Evolutionary conservation across 2,329 filamentous ascomycete species (phyloP), one percentile per base, ranked within the genome.

Genomic region (Colletotrichum brevisporum): DNA sequence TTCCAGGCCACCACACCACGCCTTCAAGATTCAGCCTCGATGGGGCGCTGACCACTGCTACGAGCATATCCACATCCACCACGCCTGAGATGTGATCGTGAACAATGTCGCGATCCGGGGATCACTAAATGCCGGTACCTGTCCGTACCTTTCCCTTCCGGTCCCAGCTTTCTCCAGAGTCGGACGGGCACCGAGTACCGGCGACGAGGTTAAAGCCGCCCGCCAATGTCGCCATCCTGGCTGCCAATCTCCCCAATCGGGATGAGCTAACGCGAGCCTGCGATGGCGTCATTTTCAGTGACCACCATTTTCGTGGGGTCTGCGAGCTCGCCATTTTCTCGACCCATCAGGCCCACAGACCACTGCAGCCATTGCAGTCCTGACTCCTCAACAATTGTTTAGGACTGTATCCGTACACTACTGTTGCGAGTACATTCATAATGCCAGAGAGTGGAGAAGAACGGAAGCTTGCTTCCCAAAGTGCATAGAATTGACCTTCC

Each of bases 231-330:
- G 63, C 67, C 16, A 67, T 69, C 67, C 67, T 69, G 62, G 67
- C 56, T 27, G 67, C 55, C 67, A 67, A 69, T 69, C 67, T 61
- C 62, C 67, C 67, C 27, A 67, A 67, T 69, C 26, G 31, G 62
- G 67, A 69, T 69, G 67, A 69, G 67, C 67, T 57, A 69, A 69
- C 55, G 67, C 62, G 62, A 67, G 62, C 62, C 50, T 69, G 56
- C 56, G 26, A 69, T 69, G 67, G 67, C 67, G 67, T 69, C 62
- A 69, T 69, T 61, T 52, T 18, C 47, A 51, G 16, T 18, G 21
- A 6, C 27, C 39, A 48, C 45, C 62, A 15, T 13, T 15, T 41
- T 21, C 43, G 26, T 21, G 24, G 18, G n/a, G 12, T 24, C 50
- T 39, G 41, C 54, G 16, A 59, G 45, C 52, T 31, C 21, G 39